phyloP scores from a whole-genome alignment of 2,329 filamentous ascomycete genomes.

The Pyrenochaeta sp. region DNA sequence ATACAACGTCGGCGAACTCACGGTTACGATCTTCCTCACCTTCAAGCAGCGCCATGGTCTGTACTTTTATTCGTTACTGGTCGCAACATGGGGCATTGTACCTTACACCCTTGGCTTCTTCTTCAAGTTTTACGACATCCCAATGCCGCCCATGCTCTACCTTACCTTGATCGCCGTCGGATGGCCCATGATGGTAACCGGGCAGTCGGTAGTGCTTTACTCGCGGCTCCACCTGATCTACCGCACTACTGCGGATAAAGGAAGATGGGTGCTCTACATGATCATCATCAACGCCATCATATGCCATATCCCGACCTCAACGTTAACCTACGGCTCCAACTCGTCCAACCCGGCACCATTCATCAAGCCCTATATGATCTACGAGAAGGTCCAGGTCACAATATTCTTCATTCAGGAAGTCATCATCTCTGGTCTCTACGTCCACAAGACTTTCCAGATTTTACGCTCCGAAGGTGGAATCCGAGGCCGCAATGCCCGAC shows the following conservation, averaged over 20 bases:
- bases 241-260: slow-evolving; percentile 4
- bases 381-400: slow-evolving; percentile 51
- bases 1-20: slow-evolving; percentile 29
- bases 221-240: slow-evolving; percentile 53
- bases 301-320: slow-evolving; percentile 60
- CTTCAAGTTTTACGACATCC: slow-evolving; percentile 16
- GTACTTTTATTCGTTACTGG: slow-evolving; percentile 24
- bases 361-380: slow-evolving; percentile 28
- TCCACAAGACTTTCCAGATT: slow-evolving; percentile 60
- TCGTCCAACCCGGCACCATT: slow-evolving; percentile 11
- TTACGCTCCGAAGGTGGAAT: slow-evolving; percentile 26
- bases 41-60: slow-evolving; percentile 21
- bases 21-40: slow-evolving; percentile 17
- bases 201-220: slow-evolving; percentile 68
- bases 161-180: slow-evolving; percentile 57
- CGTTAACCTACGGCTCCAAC: slow-evolving; percentile 62
- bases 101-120: slow-evolving; percentile 20
- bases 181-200: slow-evolving; percentile 67
- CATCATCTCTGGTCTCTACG: slow-evolving; percentile 54
- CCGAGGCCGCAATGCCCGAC: slow-evolving; percentile 14
- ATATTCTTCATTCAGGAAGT: slow-evolving; percentile 51
- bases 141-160: slow-evolving; percentile 41
- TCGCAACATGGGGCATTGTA: slow-evolving; percentile 20
- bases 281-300: slow-evolving; percentile 54
- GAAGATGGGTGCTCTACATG: slow-evolving; percentile 59